Evolutionary conservation across 2,329 filamentous ascomycete genomes (phyloP), one percentile per base, ranked within the genome.

Genomic region (Cercospora sp.): DNA sequence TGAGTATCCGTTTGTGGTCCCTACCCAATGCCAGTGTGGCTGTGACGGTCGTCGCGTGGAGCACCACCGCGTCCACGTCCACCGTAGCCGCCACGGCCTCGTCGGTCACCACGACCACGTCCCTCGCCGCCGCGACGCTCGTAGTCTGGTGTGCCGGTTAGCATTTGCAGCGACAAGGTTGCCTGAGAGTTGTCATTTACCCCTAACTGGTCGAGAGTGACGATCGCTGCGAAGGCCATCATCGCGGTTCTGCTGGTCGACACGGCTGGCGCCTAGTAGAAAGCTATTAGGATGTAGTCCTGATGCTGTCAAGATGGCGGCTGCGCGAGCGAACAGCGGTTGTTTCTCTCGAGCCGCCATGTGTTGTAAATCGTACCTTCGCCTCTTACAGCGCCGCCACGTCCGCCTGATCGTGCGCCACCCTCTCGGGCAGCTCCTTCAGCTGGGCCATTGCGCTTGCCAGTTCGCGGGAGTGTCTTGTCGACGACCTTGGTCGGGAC

Each of bases 401-500:
- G 84, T 73, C 82, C 82, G 73, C 80, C 78, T 72, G 79, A 78
- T 53, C 76, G 74, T 60, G 74, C 78, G 76, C 74, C 64, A 79
- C 81, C 72, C 68, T 78, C 75, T 30, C 57, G 60, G 67, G 75
- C 74, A 68, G 91, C 89, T 78, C 88, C 87, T 80, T 93, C 89
- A 80, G 89, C 88, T 79, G 91, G 90, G 80, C 87, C 90, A 84
- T 94, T 94, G 85, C 93, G 92, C 90, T 97, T 97, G 81, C 87
- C 88, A 80, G 87, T 87, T 82, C 93, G 90, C 78, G 88, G 85
- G 75, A 86, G 83, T 74, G 89, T 88, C 89, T 95, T 97, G 82
- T 97, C 93, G 80, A 95, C 88, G 81, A 92, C 91, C 88, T 93
- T 95, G 78, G 92, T 89, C 78, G 93, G 94, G 20, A 64, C 62